Conservation (phyloP, 2,329 filamentous ascomycete species). For the Ophiostoma australiae region DNA sequence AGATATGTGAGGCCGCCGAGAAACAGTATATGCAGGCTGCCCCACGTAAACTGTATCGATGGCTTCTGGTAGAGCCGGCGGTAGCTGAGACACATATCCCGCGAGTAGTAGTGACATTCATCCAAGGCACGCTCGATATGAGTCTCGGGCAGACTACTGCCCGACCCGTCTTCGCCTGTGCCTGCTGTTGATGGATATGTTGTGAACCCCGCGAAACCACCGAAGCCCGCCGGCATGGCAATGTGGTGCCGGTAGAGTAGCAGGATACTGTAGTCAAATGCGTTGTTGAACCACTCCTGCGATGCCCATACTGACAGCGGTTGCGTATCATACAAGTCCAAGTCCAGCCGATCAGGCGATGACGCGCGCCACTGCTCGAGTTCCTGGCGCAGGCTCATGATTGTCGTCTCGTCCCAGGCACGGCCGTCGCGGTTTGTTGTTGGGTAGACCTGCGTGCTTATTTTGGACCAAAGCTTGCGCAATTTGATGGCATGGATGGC, state of each 20-base stretch:
- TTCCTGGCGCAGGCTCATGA: slow-evolving; percentile 29
- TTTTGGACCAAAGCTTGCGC: slow-evolving; percentile 33
- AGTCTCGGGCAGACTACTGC: neutral
- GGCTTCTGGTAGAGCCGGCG: slow-evolving; percentile 34
- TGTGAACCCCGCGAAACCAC: neutral
- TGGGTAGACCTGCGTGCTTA: slow-evolving; percentile 31
- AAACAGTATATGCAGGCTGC: slow-evolving; percentile 36
- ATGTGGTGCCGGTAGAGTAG: slow-evolving; percentile 36
- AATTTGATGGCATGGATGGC: slow-evolving; percentile 30
- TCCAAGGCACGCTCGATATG: slow-evolving; percentile 21
- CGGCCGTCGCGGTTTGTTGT: slow-evolving; percentile 6
- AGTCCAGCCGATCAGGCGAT: neutral
- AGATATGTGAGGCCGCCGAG: slow-evolving; percentile 36
- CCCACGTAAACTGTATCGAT: slow-evolving; percentile 35
- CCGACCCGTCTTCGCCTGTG: neutral
- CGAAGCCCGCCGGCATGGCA: neutral
- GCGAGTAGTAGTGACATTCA: slow-evolving; percentile 26
- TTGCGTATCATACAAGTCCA: neutral
- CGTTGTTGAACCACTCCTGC: slow-evolving; percentile 37
- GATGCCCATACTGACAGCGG: slow-evolving; percentile 36
- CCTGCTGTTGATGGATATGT: neutral
- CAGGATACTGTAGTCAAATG: slow-evolving; percentile 39
- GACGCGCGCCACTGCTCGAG: slow-evolving; percentile 31
- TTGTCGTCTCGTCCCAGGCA: slow-evolving; percentile 10
- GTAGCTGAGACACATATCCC: slow-evolving; percentile 36